phyloP scores from a whole-genome alignment of 805 yeast genomes.

The Starmerella cellae region DNA sequence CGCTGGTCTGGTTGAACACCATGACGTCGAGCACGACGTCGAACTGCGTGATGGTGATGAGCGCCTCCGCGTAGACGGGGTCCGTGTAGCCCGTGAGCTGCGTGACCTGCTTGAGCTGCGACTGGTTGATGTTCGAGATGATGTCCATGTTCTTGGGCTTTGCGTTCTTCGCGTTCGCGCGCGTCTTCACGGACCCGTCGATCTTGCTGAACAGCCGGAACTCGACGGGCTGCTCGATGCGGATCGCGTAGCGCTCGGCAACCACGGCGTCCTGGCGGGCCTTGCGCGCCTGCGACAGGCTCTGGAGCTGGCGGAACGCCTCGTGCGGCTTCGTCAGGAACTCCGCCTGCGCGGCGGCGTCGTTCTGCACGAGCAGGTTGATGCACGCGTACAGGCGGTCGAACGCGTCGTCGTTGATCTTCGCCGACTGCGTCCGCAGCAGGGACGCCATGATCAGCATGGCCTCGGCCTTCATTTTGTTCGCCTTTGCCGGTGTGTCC shows the following conservation, averaged over 20 bases:
- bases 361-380: conserved; percentile 49
- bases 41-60: conserved; percentile 88
- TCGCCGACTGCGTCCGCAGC: conserved; percentile 71
- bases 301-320: conserved; percentile 65
- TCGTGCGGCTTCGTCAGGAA: conserved; percentile 78
- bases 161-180: background rate
- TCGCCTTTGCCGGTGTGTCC: conserved; percentile 32
- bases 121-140: conserved; percentile 29
- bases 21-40: conserved; percentile 90
- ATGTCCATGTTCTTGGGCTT: background rate
- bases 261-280: conserved; percentile 29
- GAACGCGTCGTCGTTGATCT: conserved; percentile 90
- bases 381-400: conserved; percentile 87
- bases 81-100: conserved; percentile 97
- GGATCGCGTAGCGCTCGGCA: conserved; percentile 40
- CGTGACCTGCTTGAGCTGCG: conserved; percentile 74
- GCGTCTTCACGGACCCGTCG: background rate
- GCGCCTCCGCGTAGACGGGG: conserved; percentile 96
- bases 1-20: conserved; percentile 83
- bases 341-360: conserved; percentile 43
- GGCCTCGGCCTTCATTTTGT: conserved; percentile 90
- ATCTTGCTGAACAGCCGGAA: conserved; percentile 20
- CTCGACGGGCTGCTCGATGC: conserved; percentile 20
- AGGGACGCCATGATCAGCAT: conserved; percentile 83
- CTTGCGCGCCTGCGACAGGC: conserved; percentile 29